Base-by-base conservation (phyloP, 1,139 yeast genomes). In the Debaryomyces subglobosus region DNA sequence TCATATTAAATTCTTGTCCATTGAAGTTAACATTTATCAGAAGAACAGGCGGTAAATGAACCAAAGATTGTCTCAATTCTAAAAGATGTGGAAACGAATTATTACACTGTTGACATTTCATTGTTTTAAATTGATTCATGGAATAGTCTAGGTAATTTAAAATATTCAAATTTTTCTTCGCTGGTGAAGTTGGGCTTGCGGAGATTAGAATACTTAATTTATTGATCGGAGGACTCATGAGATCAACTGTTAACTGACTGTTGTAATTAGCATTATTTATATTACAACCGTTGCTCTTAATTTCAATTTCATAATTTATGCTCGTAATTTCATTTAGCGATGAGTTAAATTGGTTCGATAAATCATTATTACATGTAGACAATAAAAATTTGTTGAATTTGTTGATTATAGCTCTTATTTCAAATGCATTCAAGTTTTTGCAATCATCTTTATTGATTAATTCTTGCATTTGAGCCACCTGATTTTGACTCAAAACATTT, bases 11-110 rank as follows among this genome's bases (percentile, higher is more conserved):
- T 53, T 85, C 88, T 39, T 77, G 78, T 49, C 78, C 74, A 32
- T 77, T 63, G 46, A 86, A 67, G 48, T 80, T 75, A 24, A 86
- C 62, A 56, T 86, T 86, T 40, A 91, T 68, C 6, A 86, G 79
- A 35, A 91, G 65, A 7, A 90, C 73, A 2, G 86, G 82, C 0
- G 97, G 95, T 13, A 89, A 69, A 43, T 74, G 74, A 5, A 58
- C 45, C 12, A 60, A 78, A 0, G 74, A 67, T 44, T 78, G 76
- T 27, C 74, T 71, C 7, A 79, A 74, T 51, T 84, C 86, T 29
- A 86, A 70, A 6, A 71, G 64, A 55, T 86, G 92, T 1, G 60
- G 58, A 40, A 51, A 54, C 35, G 54, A 55, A 39, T 57, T 61
- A 21, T 47, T 43, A 15, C 32, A 39, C 36, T 57, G 56, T 44